Evolutionary conservation across 768 basidiomycete species (phyloP).

Genomic region (Agaricus blazei): DNA sequence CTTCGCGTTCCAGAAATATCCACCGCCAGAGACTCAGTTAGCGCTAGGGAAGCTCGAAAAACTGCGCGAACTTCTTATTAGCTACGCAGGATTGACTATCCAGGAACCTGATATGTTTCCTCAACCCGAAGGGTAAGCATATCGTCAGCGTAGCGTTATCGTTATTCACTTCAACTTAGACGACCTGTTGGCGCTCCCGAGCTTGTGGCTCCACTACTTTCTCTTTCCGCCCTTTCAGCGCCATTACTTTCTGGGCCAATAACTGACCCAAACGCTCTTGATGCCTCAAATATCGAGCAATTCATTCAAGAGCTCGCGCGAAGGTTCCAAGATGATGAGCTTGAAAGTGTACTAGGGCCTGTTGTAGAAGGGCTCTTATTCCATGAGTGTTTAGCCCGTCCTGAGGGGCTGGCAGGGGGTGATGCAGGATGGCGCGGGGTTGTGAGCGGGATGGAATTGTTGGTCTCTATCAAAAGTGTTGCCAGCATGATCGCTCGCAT

Average conservation of each 20-base stretch:
- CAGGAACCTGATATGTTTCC: slow-evolving; percentile 96
- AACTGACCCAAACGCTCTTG: slow-evolving; percentile 45
- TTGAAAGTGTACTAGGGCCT: slow-evolving; percentile 75
- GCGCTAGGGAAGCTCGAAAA: slow-evolving; percentile 68
- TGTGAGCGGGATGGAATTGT: slow-evolving; percentile 71
- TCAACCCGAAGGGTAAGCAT: slow-evolving; percentile 68
- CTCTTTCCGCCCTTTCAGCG: slow-evolving; percentile 61
- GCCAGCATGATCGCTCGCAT: slow-evolving; percentile 76
- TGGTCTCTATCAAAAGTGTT: slow-evolving; percentile 79
- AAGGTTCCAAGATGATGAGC: slow-evolving; percentile 78
- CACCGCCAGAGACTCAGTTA: slow-evolving; percentile 54
- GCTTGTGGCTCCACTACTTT: slow-evolving; percentile 76
- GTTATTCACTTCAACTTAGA: slow-evolving; percentile 27
- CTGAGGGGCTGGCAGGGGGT: slow-evolving; percentile 66
- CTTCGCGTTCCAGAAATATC: slow-evolving; percentile 42
- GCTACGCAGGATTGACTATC: slow-evolving; percentile 82
- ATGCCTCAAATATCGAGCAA: slow-evolving; percentile 63
- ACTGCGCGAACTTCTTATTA: slow-evolving; percentile 76
- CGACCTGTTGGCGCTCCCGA: slow-evolving; percentile 74
- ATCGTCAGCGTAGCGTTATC: not conserved
- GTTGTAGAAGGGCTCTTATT: slow-evolving; percentile 59
- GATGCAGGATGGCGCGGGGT: slow-evolving; percentile 86
- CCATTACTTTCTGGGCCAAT: slow-evolving; percentile 52
- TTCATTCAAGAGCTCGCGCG: slow-evolving; percentile 82
- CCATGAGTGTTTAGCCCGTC: slow-evolving; percentile 57